Evolutionary conservation across 768 basidiomycete genomes (phyloP).

Genomic region (Candolleomyces eurysporus): DNA sequence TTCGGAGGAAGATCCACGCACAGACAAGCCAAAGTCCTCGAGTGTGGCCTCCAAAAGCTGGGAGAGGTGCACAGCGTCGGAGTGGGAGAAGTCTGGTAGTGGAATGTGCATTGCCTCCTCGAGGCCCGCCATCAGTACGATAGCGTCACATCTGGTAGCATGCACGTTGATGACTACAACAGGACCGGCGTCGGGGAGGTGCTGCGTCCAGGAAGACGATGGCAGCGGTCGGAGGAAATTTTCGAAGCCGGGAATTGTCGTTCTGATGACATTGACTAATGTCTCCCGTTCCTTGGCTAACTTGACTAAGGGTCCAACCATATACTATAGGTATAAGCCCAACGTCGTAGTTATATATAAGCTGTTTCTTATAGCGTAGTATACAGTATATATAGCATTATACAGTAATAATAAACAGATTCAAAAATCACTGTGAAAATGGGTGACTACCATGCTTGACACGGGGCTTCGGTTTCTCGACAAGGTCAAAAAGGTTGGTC

Average conservation of each 20-base stretch:
- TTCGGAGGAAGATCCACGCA: background rate
- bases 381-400: too few species aligned
- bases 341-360: too few species aligned
- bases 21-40: background rate
- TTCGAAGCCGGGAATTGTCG: slow-evolving; percentile 15
- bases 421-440: too few species aligned
- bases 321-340: too few species aligned
- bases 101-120: slow-evolving; percentile 6
- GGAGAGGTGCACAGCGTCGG: background rate
- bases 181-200: slow-evolving; percentile 19
- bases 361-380: too few species aligned
- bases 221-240: slow-evolving; percentile 18
- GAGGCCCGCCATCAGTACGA: slow-evolving; percentile 24
- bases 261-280: slow-evolving; percentile 11
- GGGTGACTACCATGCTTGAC: too few species aligned
- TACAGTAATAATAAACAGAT: too few species aligned
- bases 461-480: too few species aligned
- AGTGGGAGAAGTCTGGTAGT: background rate
- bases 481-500: too few species aligned
- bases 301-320: too few species aligned
- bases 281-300: slow-evolving; percentile 18
- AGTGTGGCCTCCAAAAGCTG: background rate
- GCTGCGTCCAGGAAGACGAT: background rate
- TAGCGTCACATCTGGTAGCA: slow-evolving; percentile 32
- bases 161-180: slow-evolving; percentile 36